Conservation (phyloP, 2,329 filamentous ascomycete genomes). For the Claviceps quebecensis region DNA sequence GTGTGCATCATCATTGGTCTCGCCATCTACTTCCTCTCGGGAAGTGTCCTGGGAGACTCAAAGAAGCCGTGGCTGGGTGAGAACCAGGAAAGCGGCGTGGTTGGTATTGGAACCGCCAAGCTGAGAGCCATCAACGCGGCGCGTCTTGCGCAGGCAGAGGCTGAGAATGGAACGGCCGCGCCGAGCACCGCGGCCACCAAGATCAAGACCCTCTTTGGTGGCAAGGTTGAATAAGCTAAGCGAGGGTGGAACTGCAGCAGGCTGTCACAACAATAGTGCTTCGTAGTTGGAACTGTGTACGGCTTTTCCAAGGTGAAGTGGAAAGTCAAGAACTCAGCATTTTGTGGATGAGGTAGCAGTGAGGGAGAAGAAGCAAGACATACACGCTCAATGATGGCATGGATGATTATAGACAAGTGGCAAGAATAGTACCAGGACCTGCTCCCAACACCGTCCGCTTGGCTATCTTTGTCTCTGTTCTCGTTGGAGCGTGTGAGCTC, state of each 20-base stretch:
- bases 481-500: too few species aligned
- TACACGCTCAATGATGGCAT: too few species aligned
- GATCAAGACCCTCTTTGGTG: conserved; percentile 1
- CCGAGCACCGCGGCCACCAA: not conserved
- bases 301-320: too few species aligned
- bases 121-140: conserved; percentile 52
- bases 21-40: conserved; percentile 74
- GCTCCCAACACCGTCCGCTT: too few species aligned
- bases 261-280: too few species aligned
- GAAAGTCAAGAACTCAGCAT: too few species aligned
- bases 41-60: conserved; percentile 69
- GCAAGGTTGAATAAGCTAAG: not conserved
- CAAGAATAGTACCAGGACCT: too few species aligned
- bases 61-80: conserved; percentile 91
- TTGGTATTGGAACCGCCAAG: conserved; percentile 76
- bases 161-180: conserved; percentile 12
- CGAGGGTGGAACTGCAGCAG: not conserved
- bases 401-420: too few species aligned
- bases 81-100: conserved; percentile 69
- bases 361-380: too few species aligned
- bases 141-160: conserved; percentile 22
- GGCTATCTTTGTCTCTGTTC: too few species aligned
- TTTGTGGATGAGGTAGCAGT: too few species aligned
- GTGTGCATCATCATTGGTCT: conserved; percentile 80
- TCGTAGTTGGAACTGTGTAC: too few species aligned